Evolutionary conservation across 2,329 filamentous ascomycete species (phyloP), one percentile per base, ranked within the genome.

Genomic region (Colletotrichum falcatum): DNA sequence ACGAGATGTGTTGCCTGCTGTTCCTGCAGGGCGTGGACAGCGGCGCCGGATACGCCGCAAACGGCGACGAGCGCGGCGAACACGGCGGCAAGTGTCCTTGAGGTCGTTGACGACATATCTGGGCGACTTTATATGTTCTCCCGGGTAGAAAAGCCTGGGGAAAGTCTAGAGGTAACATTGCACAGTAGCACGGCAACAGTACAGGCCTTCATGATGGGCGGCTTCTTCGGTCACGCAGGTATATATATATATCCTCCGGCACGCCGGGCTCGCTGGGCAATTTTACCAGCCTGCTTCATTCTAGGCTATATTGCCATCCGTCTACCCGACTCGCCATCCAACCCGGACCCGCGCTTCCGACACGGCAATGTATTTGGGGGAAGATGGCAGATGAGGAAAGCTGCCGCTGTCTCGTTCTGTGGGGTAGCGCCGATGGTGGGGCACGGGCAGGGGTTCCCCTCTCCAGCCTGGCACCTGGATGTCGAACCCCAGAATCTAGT

Each of bases 1-100:
- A 71, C 64, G 30, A 71, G 46, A 20, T 71, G 65, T 30, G 54
- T 39, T n/a, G 54, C 16, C 35, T 60, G 26, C 64, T 67, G 58
- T 42, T 59, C 28, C 46, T 67, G 64, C 18, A 39, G 68, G 14
- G 23, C n/a, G 18, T 71, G 68, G 37, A 53, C 48, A 8, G 67
- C 64, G 28, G 61, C 30, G 28, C 44, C 65, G 46, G 46, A 53
- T 2, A 44, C 59, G 39, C 66, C 56, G 53, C 37, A 55, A 35
- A 59, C 46, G 33, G 56, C 63, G 56, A 56, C 49, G 35, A 59
- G 56, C 35, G 64, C 26, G 37, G 48, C 20, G 20, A 68, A 28
- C 42, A 58, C 63, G 26, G 49, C 46, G 28, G 28, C 28, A 37
- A 66, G 39, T 48, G 68, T 53, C 16, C 60, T 26, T 26, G 60